Evolutionary conservation across 208 protist species (phyloP), one percentile per base, ranked within the genome.

Genomic region (Trypanosomatidae sp.): DNA sequence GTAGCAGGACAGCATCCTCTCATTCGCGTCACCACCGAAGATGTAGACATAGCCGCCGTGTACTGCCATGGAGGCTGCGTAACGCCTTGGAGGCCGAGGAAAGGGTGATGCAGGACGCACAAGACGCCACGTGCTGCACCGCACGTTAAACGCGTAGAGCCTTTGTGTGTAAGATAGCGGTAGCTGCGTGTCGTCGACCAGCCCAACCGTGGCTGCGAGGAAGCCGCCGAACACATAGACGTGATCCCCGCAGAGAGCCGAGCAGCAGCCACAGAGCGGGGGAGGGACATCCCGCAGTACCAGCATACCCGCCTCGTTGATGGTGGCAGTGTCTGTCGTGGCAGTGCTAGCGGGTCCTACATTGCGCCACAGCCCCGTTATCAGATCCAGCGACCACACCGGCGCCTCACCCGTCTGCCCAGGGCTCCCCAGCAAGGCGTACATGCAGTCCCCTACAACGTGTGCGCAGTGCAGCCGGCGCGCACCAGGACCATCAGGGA

Each of bases 221-320:
- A 46, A 87, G n/a, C 91, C 91, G 49, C 89, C 88, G 71, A 93
- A 93, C 15, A 93, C 41, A 58, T 91, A 95, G 8, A 93, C 71
- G 28, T 17, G 72, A 44, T 90, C 80, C 8, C 80, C 83, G 58
- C 84, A 86, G 1, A 90, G 70, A 3, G 76, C 82, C 7, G 86
- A 74, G 76, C 75, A 84, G 77, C 92, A 90, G 25, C 91, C 91
- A 13, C 71, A 69, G 39, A 95, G 74, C 0, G 82, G 50, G 41
- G 81, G 75, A 58, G 81, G 69, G 8, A 30, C 22, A 4, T 25
- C 52, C 10, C 25, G 15, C 19, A n/a, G n/a, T n/a, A n/a, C n/a
- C n/a, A n/a, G n/a, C n/a, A n/a, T n/a, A n/a, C n/a, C n/a, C n/a
- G n/a, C n/a, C n/a, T n/a, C n/a, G n/a, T n/a, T n/a, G n/a, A 58